Evolutionary conservation across 306 rosid genomes (phyloP), one percentile per base, ranked within the genome.

Genomic region (Dryas drummondii): DNA sequence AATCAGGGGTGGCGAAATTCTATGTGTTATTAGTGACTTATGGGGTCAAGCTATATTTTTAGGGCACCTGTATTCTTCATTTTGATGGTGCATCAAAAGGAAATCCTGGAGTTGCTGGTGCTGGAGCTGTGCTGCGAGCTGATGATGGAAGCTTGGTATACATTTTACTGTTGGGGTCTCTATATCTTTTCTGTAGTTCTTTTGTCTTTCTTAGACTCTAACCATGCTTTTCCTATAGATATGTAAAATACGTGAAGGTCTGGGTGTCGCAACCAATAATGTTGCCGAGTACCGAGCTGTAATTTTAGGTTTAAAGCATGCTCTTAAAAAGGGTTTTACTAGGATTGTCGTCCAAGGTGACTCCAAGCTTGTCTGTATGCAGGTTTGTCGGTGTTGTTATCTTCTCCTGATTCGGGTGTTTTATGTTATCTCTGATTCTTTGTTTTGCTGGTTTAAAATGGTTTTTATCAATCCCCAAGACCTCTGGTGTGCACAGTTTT

Each of bases 51-150:
- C 70, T 84, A 68, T 50, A 75, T 76, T 53, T 79, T 64, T 75
- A 91, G 97, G 73, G 77, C 70, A 79, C 96, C 12, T 94, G 99
- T 80, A 75, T 42, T 78, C 88, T 94, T 77, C 48, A 76, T 59
- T 94, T 94, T 72, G 99, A 94, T 81, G 99, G 99, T 47, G 96
- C 97, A 63, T 82, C 90, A 15, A 92, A 85, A 73, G 99, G 97
- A 80, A 94, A 94, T 86, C 99, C 97, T 76, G 99, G 97, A 79
- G 88, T 66, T 22, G 89, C 99, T 79, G 99, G 99, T 73, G 96
- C 97, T 1, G 97, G 97, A 81, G 97, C 96, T 76, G 83, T 94
- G 66, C 78, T 94, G 67, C 88, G 83, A 58, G 81, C 93, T 54
- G 88, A 79, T 72, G 93, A 92, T 80, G 99, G 99, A 71, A 82